A percentile compares a stretch with the other conserved stretches of the same genome.
These are phyloP conservation scores for Myochromella boudieri DNA, from an alignment of 768 basidiomycete genomes.

Conservation along the genomic window DNA sequence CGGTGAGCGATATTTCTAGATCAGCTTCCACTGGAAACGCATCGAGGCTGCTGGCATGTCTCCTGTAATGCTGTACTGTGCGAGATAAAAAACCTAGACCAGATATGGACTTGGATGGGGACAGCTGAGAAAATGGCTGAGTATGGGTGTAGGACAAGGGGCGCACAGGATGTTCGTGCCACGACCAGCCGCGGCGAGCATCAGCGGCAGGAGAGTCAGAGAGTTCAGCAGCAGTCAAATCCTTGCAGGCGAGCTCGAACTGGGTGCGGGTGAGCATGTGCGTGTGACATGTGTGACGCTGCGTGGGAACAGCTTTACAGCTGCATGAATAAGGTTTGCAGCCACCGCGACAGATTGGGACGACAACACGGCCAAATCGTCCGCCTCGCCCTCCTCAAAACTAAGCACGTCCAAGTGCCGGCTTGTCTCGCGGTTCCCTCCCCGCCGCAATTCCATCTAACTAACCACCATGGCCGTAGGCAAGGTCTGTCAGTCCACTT, in stretches of 20 bases:
- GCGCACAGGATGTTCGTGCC: conserved; percentile 62
- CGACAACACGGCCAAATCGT: conserved; percentile 31
- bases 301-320: conserved; percentile 53
- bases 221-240: conserved; percentile 35
- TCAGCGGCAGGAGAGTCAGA: conserved; percentile 3
- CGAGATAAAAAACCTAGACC: conserved; percentile 50
- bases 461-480: conserved; percentile 79
- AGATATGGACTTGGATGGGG: conserved; percentile 28
- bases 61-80: conserved; percentile 24
- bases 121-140: conserved; percentile 4
- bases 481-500: conserved; percentile 54
- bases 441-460: conserved; percentile 36
- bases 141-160: conserved; percentile 5
- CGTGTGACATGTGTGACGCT: conserved; percentile 25
- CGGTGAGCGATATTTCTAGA: conserved; percentile 17
- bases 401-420: conserved; percentile 50
- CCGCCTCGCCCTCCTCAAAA: conserved; percentile 32
- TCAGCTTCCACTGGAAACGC: conserved; percentile 17
- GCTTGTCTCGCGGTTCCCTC: conserved; percentile 39
- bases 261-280: conserved; percentile 53
- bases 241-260: conserved; percentile 61
- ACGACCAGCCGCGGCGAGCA: conserved; percentile 47
- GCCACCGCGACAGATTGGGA: conserved; percentile 42
- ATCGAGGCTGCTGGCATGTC: conserved; percentile 8
- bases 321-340: conserved; percentile 58